Base-by-base conservation (phyloP, 1,284 basidiomycete genomes). In the Trametes sp. region DNA sequence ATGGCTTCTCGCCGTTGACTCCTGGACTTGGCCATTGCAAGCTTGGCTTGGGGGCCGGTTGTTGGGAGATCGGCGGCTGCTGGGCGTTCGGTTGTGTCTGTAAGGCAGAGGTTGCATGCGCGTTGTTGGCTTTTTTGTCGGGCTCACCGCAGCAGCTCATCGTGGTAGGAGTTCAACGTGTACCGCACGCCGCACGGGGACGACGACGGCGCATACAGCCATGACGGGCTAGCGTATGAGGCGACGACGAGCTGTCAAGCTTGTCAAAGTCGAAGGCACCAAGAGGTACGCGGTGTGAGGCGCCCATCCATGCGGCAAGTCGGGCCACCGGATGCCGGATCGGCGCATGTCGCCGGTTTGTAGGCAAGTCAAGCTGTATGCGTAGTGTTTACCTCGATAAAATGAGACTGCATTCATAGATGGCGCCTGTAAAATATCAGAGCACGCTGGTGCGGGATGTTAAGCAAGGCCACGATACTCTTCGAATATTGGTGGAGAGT, bases 131-230 rank as follows among this genome's bases (percentile, higher is more conserved):
- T 29, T 69, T 76, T 54, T 68, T 60, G 35, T 73, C 57, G 0
- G 76, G 67, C 52, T 82, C 78, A 11, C 87, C 87, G 71, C 87
- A 89, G 72, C 88, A 89, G 59, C 82, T 78, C 86, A 87, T 87
- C 61, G 66, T 74, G 62, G 50, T 56, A 29, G 54, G 57, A 14
- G 67, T 61, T 57, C 21, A 51, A 65, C 55, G 31, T 49, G 45
- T 31, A n/a, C n/a, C n/a, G n/a, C 33, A 13, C 11, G 35, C 53
- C 24, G 54, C 46, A 55, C 24, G 31, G n/a, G 33, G 56, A 49
- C 54, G 41, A 29, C 21, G 53, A 52, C 52, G 41, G 35, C 21
- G 56, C n/a, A 45, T 42, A 38, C 42, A 46, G 24, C 53, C 59
- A 50, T 35, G 11, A 54, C 44, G 29, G 51, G 58, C 58, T 46